Percentiles rank a stretch among this genome's conserved stretches.
These are phyloP conservation scores for Taphrina sp. DNA, from an alignment of 1,139 yeast species.

Conservation along the genomic window DNA sequence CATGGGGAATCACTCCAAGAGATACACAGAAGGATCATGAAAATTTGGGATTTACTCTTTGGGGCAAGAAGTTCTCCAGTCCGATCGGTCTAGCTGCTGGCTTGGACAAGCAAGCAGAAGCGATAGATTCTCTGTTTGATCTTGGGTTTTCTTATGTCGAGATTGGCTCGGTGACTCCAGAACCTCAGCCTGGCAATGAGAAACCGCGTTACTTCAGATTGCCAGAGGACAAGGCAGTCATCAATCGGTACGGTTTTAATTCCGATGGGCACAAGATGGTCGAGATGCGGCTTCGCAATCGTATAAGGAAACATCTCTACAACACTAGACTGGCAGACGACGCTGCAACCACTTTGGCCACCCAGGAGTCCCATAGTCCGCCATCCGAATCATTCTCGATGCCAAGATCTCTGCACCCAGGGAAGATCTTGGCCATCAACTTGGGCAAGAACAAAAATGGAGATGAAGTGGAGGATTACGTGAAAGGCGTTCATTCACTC, in stretches of 20 bases:
- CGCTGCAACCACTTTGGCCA: constrained; percentile 32
- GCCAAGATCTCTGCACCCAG: constrained; percentile 60
- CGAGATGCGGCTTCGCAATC: constrained; percentile 59
- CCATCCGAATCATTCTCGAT: constrained; percentile 40
- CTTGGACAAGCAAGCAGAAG: constrained; percentile 89
- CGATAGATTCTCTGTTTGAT: constrained; percentile 75
- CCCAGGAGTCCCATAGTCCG: constrained; percentile 34
- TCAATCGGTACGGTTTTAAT: constrained; percentile 92
- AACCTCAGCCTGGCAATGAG: constrained; percentile 83
- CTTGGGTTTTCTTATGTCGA: constrained; percentile 88
- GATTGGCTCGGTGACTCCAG: constrained; percentile 89
- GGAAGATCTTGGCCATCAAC: constrained; percentile 73
- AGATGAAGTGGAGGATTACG: constrained; percentile 82
- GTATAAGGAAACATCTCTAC: constrained; percentile 50
- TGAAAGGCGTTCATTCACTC: constrained; percentile 74
- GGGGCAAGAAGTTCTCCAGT: constrained; percentile 61
- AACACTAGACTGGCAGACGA: constrained; percentile 6
- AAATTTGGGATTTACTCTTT: constrained; percentile 58
- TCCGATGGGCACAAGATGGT: constrained; percentile 83
- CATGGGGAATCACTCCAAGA: constrained; percentile 64
- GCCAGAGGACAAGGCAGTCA: constrained; percentile 81
- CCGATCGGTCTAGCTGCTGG: constrained; percentile 97
- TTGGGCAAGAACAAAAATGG: constrained; percentile 90
- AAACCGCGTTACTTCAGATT: constrained; percentile 84
- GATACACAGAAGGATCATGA: constrained; percentile 55